Percentiles rank a stretch among this genome's conserved stretches.
phyloP scores from a whole-genome alignment of 2,329 filamentous ascomycete genomes.

The Lasiodiplodia theobromae region DNA sequence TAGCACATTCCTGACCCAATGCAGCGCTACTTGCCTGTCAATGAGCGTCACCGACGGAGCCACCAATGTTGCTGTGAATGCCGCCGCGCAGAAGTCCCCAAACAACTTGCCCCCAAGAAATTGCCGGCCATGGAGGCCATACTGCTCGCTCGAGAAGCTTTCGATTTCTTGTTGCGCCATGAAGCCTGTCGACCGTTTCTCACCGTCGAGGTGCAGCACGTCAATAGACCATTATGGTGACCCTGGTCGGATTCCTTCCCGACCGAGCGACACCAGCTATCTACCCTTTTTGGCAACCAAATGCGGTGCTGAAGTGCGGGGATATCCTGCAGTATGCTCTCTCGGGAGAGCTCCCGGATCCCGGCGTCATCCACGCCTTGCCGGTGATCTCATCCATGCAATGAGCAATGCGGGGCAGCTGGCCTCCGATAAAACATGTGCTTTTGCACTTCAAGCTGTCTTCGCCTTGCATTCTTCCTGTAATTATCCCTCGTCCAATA shows the following conservation, averaged over 20 bases:
- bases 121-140: not conserved
- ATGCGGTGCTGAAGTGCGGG: not conserved
- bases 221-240: not conserved
- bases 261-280: not conserved
- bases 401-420: not conserved
- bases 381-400: slow-evolving; percentile 12
- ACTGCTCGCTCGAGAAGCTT: not conserved
- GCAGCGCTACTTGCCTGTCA: slow-evolving; percentile 36
- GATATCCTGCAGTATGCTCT: not conserved
- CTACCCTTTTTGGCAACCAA: not conserved
- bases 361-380: not conserved
- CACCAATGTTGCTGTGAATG: slow-evolving; percentile 38
- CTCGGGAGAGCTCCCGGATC: slow-evolving; percentile 16
- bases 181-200: not conserved
- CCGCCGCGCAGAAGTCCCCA: slow-evolving; percentile 39
- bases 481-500: slow-evolving; percentile 2
- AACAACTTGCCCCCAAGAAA: slow-evolving; percentile 28
- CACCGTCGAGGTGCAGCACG: not conserved
- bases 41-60: slow-evolving; percentile 39
- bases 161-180: not conserved
- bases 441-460: not conserved
- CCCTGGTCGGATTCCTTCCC: not conserved
- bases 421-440: slow-evolving; percentile 5
- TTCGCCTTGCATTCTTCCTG: not conserved
- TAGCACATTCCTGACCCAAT: not conserved